Evolutionary conservation across 495 filamentous ascomycete species (phyloP), one percentile per base, ranked within the genome.

Genomic region (Podospora australis): DNA sequence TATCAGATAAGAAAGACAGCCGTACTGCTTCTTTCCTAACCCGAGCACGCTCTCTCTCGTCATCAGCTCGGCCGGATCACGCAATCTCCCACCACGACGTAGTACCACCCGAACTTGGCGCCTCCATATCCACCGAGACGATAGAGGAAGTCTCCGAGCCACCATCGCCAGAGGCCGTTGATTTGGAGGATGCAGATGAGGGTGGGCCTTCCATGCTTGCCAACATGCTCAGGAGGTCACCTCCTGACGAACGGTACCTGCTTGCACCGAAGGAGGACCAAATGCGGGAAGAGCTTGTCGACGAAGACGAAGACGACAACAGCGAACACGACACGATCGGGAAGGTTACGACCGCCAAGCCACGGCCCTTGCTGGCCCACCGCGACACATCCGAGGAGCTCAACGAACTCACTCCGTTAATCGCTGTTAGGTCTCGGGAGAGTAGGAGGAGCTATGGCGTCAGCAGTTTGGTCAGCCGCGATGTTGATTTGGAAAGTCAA

Each of bases 71-170:
- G 8, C 52, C 17, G 9, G 28, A 52, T 24, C 53, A 28, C 29
- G 46, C 56, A 39, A 16, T 65, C 66, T 21, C 24, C 17, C 46
- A 5, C 11, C 13, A 16, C 14, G 9, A 28, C 40, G 22, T 26
- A 16, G 13, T 16, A 13, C 8, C 22, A 26, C 9, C 48, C 9
- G 56, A 64, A 25, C 41, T 17, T 2, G 48, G 50, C 13, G 44
- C 54, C 25, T 36, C 54, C 20, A 53, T 54, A 24, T 47, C 50
- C 2, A 38, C 68, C 5, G 66, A 71, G 24, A 66, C 66, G 20
- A 84, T 86, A 59, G 67, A 70, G 34, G 84, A 87, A 58, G 65
- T 75, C 13, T 78, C 82, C 6, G 83, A 87, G 52, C 77, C 81
- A 4, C 63, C 69, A 6, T 78, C 79, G 6, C 74, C 76, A 7